phyloP scores from a whole-genome alignment of 2,329 filamentous ascomycete species.

The Thielaviopsis euricoi region DNA sequence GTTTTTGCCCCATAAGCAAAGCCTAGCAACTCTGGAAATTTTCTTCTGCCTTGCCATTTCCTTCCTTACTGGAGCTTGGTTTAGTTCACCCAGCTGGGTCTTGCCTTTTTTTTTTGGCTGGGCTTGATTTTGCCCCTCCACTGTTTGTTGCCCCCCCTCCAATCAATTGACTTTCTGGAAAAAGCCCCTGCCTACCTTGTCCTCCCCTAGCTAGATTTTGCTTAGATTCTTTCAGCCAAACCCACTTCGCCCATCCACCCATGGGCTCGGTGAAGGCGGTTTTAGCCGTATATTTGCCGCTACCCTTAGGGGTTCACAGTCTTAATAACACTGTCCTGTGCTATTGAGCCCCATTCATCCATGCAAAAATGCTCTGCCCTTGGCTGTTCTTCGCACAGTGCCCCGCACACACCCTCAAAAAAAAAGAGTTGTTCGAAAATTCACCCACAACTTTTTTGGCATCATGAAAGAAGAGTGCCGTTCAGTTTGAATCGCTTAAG shows the following conservation, averaged over 20 bases:
- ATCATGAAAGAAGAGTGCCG: neutral
- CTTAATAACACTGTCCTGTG: conserved; percentile 2
- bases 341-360: neutral
- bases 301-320: neutral
- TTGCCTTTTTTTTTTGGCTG: neutral
- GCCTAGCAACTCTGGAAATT: conserved; percentile 9
- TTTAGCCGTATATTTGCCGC: conserved; percentile 8
- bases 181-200: too few species aligned
- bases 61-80: neutral
- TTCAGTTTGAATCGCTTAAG: neutral
- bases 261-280: neutral
- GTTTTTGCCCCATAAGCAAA: neutral
- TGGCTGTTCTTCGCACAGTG: conserved; percentile 1
- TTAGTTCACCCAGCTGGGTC: conserved; percentile 4
- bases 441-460: conserved; percentile 9
- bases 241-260: neutral
- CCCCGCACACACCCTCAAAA: conserved; percentile 11
- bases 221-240: neutral
- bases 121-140: neutral
- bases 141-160: too few species aligned
- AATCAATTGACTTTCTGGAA: neutral
- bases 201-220: conserved; percentile 2
- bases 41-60: conserved; percentile 10
- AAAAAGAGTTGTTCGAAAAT: conserved; percentile 8
- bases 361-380: neutral